A percentile compares a stretch with the other conserved stretches of the same genome.
Conservation (phyloP, 2,329 filamentous ascomycete genomes). For the Aureobasidium sp. region DNA sequence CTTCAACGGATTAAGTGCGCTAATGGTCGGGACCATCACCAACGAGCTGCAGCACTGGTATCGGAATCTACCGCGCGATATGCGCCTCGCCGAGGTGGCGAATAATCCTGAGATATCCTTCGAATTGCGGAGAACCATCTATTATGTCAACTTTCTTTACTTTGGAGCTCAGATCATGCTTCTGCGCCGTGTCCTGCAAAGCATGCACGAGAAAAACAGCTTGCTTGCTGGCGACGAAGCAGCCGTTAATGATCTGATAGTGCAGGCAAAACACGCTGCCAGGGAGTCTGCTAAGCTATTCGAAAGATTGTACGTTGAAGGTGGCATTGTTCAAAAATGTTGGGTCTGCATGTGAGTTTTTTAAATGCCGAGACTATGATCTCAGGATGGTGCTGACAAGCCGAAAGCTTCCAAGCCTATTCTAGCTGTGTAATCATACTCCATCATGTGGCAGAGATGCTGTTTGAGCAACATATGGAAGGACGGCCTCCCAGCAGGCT, state of each 20-base stretch:
- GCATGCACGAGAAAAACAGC: neutral
- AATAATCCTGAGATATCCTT: neutral
- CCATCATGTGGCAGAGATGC: neutral
- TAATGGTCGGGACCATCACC: neutral
- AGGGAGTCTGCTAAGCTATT: constrained; percentile 9
- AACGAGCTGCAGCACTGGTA: constrained; percentile 2
- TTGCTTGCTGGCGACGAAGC: neutral
- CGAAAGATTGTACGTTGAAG: neutral
- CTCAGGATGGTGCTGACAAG: neutral
- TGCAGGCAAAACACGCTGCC: neutral
- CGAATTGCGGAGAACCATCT: constrained; percentile 10
- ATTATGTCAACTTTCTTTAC: constrained; percentile 10
- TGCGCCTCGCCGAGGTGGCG: neutral
- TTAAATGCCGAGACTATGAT: neutral
- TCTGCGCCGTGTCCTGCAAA: constrained; percentile 5
- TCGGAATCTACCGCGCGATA: neutral
- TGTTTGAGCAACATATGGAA: neutral
- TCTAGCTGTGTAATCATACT: constrained; percentile 8
- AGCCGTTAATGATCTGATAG: neutral
- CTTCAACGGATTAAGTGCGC: neutral
- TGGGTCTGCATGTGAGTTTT: constrained; percentile 15
- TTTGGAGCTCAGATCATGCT: constrained; percentile 13
- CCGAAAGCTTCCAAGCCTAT: constrained; percentile 11
- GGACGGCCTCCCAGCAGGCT: neutral
- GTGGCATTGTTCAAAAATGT: constrained; percentile 6